A percentile compares a stretch with the other conserved stretches of the same genome.
Evolutionary conservation across 2,329 filamentous ascomycete species (phyloP).

Genomic region (Aureobasidium sp.): DNA sequence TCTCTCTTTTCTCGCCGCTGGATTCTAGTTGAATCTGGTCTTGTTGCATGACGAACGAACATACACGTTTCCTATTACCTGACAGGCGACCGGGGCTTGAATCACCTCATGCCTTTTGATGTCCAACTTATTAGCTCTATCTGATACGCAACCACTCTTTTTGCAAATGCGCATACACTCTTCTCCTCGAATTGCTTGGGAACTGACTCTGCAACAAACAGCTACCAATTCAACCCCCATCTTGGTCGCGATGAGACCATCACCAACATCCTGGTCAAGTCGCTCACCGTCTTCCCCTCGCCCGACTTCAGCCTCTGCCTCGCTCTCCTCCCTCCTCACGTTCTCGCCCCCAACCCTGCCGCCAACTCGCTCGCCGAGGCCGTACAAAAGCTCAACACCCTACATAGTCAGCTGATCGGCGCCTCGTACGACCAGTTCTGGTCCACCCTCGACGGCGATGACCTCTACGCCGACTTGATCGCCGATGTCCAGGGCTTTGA

Average conservation of each 20-base stretch:
- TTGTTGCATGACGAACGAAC: constrained; percentile 45
- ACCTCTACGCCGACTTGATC: constrained; percentile 90
- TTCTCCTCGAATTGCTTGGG: no score
- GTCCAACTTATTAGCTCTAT: constrained; percentile 64
- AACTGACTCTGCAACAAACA: constrained; percentile 33
- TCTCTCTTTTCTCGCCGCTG: neutral
- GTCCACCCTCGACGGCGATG: constrained; percentile 84
- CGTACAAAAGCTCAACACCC: constrained; percentile 73
- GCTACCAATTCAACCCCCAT: constrained; percentile 99
- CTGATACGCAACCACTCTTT: constrained; percentile 46
- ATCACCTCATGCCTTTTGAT: constrained; percentile 54
- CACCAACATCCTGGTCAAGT: constrained; percentile 98
- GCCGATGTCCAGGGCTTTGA: constrained; percentile 94
- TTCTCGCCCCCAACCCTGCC: constrained; percentile 55
- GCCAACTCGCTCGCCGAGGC: constrained; percentile 69
- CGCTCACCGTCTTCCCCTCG: constrained; percentile 92
- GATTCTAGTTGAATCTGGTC: neutral
- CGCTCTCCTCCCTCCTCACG: constrained; percentile 82
- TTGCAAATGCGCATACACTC: neutral
- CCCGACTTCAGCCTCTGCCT: constrained; percentile 92
- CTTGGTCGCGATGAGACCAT: constrained; percentile 93
- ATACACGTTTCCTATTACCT: constrained; percentile 99
- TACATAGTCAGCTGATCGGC: constrained; percentile 81
- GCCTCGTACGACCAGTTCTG: constrained; percentile 91
- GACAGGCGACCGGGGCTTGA: constrained; percentile 54